Conservation (phyloP, 768 basidiomycete genomes). For the Naganishia vaughanmartiniae region DNA sequence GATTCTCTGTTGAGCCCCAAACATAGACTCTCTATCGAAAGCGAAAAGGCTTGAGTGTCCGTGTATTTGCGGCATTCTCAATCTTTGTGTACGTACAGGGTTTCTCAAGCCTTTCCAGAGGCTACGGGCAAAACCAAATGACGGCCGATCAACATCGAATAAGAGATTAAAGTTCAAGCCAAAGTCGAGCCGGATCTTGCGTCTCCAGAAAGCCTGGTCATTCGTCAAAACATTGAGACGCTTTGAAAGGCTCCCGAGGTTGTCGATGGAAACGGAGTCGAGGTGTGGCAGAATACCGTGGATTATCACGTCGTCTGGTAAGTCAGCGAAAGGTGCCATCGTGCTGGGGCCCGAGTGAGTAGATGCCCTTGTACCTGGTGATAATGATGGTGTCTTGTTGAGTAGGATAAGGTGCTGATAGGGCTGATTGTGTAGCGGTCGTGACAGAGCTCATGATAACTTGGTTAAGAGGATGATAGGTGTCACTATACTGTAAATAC, state of each 20-base stretch:
- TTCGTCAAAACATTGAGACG: constrained; percentile 2
- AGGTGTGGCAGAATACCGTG: constrained; percentile 8
- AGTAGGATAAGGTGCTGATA: too few relatives aligned
- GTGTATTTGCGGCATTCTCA: constrained; percentile 32
- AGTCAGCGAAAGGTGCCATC: neutral
- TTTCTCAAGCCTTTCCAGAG: constrained; percentile 28
- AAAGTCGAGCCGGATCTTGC: constrained; percentile 38
- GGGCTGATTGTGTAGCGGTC: too few relatives aligned
- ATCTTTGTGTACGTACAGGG: constrained; percentile 28
- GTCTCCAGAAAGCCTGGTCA: constrained; percentile 42
- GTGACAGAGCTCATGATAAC: too few relatives aligned
- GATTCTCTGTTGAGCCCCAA: constrained; percentile 43
- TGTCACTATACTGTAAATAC: neutral
- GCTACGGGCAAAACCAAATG: neutral
- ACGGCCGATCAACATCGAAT: constrained; percentile 24
- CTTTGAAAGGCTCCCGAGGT: neutral
- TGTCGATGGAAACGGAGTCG: constrained; percentile 7
- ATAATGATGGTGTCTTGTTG: too few relatives aligned
- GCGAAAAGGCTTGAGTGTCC: constrained; percentile 34
- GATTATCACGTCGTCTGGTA: constrained; percentile 16
- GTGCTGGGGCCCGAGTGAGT: neutral
- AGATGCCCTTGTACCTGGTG: neutral
- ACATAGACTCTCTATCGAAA: constrained; percentile 38
- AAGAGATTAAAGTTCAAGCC: constrained; percentile 17
- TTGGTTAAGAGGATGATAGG: too few relatives aligned